Evolutionary conservation across 345 rosid genomes (phyloP).

Genomic region (Ceriops decandra): DNA sequence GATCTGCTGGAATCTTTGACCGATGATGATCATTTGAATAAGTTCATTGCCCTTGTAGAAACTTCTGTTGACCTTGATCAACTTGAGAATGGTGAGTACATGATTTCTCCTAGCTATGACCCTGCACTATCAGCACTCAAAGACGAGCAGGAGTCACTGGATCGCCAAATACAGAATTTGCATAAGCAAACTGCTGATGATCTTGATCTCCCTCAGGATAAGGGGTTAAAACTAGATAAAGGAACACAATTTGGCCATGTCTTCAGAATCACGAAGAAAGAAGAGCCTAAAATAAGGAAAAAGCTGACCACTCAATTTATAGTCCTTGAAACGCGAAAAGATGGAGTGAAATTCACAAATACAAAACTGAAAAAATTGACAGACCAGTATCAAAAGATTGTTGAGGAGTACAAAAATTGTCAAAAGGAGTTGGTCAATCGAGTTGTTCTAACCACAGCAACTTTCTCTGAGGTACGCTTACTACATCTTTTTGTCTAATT

Average conservation of each 20-base stretch:
- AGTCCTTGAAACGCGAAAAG: constrained; percentile 95
- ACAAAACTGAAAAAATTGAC: constrained; percentile 89
- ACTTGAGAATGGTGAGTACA: constrained; percentile 91
- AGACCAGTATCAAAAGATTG: constrained; percentile 79
- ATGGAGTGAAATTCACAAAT: constrained; percentile 95
- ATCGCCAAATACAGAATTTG: constrained; percentile 65
- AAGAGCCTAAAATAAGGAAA: constrained; percentile 94
- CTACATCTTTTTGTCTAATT: constrained; percentile 4
- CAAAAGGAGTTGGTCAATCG: constrained; percentile 80
- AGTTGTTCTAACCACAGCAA: constrained; percentile 71
- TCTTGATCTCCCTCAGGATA: constrained; percentile 79
- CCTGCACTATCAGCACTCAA: constrained; percentile 60
- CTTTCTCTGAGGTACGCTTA: constrained; percentile 78
- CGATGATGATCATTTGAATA: constrained; percentile 72
- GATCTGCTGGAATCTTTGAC: constrained; percentile 47
- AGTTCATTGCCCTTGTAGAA: constrained; percentile 82
- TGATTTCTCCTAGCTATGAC: constrained; percentile 90
- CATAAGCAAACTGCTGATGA: constrained; percentile 82
- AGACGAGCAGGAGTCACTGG: constrained; percentile 73
- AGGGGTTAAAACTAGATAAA: constrained; percentile 84
- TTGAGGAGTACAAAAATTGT: constrained; percentile 72
- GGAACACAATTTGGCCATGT: constrained; percentile 94
- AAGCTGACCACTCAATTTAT: constrained; percentile 80
- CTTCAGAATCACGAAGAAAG: constrained; percentile 96
- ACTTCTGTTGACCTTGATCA: constrained; percentile 86